These are phyloP conservation scores for Penicillium antarcticum DNA, from an alignment of 495 filamentous ascomycete species.

Conservation along the genomic window DNA sequence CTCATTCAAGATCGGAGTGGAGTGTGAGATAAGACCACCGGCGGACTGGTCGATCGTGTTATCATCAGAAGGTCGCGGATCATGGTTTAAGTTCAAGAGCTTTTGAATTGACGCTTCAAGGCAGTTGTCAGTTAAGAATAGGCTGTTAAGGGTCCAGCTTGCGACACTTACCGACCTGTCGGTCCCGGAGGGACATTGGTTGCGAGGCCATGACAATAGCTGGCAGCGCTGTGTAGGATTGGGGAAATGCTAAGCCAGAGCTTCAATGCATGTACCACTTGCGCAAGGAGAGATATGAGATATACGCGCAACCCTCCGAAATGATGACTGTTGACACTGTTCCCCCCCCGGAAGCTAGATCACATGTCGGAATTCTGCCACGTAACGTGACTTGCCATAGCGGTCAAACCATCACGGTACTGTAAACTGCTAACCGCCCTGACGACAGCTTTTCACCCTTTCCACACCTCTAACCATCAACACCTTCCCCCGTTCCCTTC, in stretches of 20 bases:
- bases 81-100: slow-evolving; percentile 91
- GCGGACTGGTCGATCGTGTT: slow-evolving; percentile 49
- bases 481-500: slow-evolving; percentile 19
- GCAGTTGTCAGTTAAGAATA: slow-evolving; percentile 21
- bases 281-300: neutral
- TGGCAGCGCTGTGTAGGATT: slow-evolving; percentile 10
- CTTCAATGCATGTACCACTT: slow-evolving; percentile 20
- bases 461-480: slow-evolving; percentile 20
- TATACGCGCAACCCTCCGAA: neutral
- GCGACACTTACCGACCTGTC: slow-evolving; percentile 80
- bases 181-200: slow-evolving; percentile 81
- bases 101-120: slow-evolving; percentile 84
- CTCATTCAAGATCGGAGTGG: slow-evolving; percentile 78
- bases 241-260: slow-evolving; percentile 9
- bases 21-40: slow-evolving; percentile 58
- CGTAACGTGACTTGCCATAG: slow-evolving; percentile 4
- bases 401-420: neutral
- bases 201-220: slow-evolving; percentile 62
- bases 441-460: slow-evolving; percentile 11
- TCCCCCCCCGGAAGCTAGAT: slow-evolving; percentile 9
- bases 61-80: slow-evolving; percentile 52
- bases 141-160: slow-evolving; percentile 34
- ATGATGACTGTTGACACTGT: slow-evolving; percentile 12
- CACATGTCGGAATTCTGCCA: slow-evolving; percentile 13
- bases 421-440: slow-evolving; percentile 3